These are phyloP conservation scores for Colletotrichum acutatum DNA, from an alignment of 2,329 filamentous ascomycete species.

Conservation along the genomic window DNA sequence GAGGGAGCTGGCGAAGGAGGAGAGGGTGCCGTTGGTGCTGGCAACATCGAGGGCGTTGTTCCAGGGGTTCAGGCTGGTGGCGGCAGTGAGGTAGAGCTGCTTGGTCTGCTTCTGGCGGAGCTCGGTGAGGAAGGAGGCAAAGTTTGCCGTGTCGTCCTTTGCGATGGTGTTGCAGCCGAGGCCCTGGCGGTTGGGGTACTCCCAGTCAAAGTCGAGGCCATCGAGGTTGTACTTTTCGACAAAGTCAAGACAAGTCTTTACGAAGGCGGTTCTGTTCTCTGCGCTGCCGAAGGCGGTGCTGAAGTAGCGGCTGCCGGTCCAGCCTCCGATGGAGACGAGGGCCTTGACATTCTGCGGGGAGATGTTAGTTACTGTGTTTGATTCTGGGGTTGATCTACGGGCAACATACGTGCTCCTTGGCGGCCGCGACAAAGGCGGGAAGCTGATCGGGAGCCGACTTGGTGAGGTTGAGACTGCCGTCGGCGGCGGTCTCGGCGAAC, in stretches of 20 bases:
- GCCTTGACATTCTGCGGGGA: conserved; percentile 19
- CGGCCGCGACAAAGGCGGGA: conserved; percentile 18
- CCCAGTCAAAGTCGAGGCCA: conserved; percentile 39
- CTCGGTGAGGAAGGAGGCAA: conserved; percentile 26
- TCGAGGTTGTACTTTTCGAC: conserved; percentile 36
- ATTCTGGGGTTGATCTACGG: background rate
- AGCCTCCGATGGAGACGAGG: conserved; percentile 29
- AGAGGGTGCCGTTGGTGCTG: conserved; percentile 18
- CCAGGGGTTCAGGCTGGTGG: conserved; percentile 26
- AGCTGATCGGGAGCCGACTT: conserved; percentile 29
- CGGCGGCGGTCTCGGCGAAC: conserved; percentile 23
- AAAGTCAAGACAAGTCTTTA: conserved; percentile 36
- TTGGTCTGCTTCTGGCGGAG: conserved; percentile 33
- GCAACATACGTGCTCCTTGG: conserved; percentile 5
- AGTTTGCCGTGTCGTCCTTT: conserved; percentile 30
- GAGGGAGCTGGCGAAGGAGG: conserved; percentile 17
- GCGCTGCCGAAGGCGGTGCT: conserved; percentile 24
- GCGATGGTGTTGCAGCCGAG: conserved; percentile 33
- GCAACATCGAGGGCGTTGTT: conserved; percentile 7
- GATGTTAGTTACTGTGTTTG: background rate
- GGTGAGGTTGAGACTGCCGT: conserved; percentile 21
- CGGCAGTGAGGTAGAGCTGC: conserved; percentile 30
- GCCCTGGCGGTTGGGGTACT: conserved; percentile 37
- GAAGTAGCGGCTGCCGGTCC: conserved; percentile 30
- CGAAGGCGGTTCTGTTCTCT: conserved; percentile 39